Conservation (phyloP, 129 eudicot species). For the Escallonia herrerae region DNA sequence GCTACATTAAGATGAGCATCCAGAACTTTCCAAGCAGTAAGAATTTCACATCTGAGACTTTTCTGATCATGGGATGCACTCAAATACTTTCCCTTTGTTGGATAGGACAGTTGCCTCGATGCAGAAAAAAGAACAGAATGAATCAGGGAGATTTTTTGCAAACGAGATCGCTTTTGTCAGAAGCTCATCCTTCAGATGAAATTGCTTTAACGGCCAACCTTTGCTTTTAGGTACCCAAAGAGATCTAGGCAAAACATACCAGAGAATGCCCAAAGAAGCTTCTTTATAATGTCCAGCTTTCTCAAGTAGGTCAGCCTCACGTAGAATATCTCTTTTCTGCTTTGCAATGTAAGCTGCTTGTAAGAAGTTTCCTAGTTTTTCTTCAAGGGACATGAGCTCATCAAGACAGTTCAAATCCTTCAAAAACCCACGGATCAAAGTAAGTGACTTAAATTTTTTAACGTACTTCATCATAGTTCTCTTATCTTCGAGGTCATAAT, state of each 20-base stretch:
- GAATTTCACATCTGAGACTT: conserved; percentile 30
- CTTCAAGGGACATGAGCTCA: too few species aligned
- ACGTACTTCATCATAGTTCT: too few species aligned
- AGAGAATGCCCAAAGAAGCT: too few species aligned
- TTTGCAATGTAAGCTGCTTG: too few species aligned
- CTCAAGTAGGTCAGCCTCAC: too few species aligned
- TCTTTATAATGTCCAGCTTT: too few species aligned
- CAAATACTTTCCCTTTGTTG: conserved; percentile 23
- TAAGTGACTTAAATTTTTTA: too few species aligned
- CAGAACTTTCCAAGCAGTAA: conserved; percentile 31
- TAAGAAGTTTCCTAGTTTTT: too few species aligned
- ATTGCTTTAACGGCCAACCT: conserved; percentile 67
- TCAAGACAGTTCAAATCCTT: too few species aligned
- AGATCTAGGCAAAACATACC: conserved; percentile 1
- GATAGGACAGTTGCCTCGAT: conserved; percentile 33
- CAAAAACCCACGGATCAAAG: too few species aligned
- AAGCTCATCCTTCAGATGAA: conserved; percentile 35
- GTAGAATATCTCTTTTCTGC: too few species aligned
- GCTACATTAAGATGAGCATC: conserved; percentile 29
- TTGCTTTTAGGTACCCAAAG: conserved; percentile 38
- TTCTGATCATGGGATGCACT: conserved; percentile 16
- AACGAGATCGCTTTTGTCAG: conserved; percentile 31
- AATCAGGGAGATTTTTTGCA: conserved; percentile 20
- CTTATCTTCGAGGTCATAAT: too few species aligned
- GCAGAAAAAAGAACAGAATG: conserved; percentile 29